Evolutionary conservation across 2,329 filamentous ascomycete genomes (phyloP), one percentile per base, ranked within the genome.

Genomic region (Pseudodiploospora longispora): DNA sequence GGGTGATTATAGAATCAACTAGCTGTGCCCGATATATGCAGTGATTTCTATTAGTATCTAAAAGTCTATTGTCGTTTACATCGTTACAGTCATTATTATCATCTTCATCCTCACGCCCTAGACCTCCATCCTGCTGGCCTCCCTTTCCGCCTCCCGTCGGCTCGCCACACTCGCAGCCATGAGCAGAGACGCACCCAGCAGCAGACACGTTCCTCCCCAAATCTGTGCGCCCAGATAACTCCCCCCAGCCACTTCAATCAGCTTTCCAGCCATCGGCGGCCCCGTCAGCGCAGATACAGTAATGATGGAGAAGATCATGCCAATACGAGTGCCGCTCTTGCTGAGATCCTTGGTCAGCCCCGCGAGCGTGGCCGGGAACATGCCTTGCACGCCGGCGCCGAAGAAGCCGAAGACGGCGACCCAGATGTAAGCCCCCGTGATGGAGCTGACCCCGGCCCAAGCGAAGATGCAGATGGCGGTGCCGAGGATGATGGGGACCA

Each of bases 401-500:
- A 73, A 73, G 39, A 85, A 67, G 1, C 85, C 85, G 55, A 83
- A 85, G 44, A 82, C 68, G 0, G 71, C 64, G 0, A 76, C 66
- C 71, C 84, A 87, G 1, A 67, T 69, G 54, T 84, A 85, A 27
- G 53, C 53, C 1, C 51, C 59, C 0, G 54, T 42, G 0, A 62
- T 49, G 5, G 49, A 53, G 4, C 51, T 43, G 0, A 83, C 74
- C 0, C 69, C 71, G 0, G 72, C 68, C 80, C 80, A 84, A 27
- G 67, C 69, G 29, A 59, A 64, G 30, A 79, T 59, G 40, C 55
- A 59, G 10, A 79, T 56, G 0, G 75, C 60, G 0, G 80, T 66
- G 0, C 70, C 66, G 2, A 74, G 49, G 10, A 78, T 62, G 1
- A 68, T 68, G 0, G 76, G 69, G 10, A 78, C 69, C 12, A 79